Conservation (phyloP, 805 yeast species). For the Spathaspora hagerdaliae region DNA sequence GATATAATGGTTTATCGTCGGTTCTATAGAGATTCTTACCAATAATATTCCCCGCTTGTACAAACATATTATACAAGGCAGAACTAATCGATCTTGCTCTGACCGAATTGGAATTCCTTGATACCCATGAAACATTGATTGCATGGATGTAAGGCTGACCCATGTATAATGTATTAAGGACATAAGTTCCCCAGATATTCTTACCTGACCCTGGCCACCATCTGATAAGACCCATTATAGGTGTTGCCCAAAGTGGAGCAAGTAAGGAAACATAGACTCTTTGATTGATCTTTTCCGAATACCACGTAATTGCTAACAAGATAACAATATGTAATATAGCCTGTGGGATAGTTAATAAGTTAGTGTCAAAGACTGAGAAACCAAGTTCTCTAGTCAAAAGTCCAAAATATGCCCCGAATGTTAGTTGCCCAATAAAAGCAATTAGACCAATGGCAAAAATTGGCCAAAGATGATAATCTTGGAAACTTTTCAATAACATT, state of each 20-base stretch:
- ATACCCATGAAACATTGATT: constrained; percentile 43
- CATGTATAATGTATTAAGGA: constrained; percentile 15
- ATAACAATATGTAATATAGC: constrained; percentile 29
- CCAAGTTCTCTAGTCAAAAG: constrained; percentile 15
- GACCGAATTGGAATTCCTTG: constrained; percentile 59
- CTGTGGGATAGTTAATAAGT: constrained; percentile 21
- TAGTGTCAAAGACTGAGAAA: constrained; percentile 18
- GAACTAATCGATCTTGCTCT: constrained; percentile 63
- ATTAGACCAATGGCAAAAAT: constrained; percentile 31
- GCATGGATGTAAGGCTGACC: constrained; percentile 29
- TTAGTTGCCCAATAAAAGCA: constrained; percentile 17
- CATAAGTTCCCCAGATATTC: constrained; percentile 10
- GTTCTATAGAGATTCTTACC: constrained; percentile 53
- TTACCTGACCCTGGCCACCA: constrained; percentile 8
- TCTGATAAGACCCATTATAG: constrained; percentile 5
- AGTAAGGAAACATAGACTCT: constrained; percentile 9
- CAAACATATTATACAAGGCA: constrained; percentile 60
- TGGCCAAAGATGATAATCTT: constrained; percentile 56
- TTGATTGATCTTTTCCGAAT: constrained; percentile 30
- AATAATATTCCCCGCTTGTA: constrained; percentile 54
- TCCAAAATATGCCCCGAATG: constrained; percentile 11
- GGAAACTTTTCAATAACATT: constrained; percentile 35
- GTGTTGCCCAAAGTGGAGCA: constrained; percentile 8
- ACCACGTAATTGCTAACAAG: constrained; percentile 31
- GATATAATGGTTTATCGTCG: constrained; percentile 58